phyloP scores from a whole-genome alignment of 164 flowering plant genomes.

The Stephania japonica region DNA sequence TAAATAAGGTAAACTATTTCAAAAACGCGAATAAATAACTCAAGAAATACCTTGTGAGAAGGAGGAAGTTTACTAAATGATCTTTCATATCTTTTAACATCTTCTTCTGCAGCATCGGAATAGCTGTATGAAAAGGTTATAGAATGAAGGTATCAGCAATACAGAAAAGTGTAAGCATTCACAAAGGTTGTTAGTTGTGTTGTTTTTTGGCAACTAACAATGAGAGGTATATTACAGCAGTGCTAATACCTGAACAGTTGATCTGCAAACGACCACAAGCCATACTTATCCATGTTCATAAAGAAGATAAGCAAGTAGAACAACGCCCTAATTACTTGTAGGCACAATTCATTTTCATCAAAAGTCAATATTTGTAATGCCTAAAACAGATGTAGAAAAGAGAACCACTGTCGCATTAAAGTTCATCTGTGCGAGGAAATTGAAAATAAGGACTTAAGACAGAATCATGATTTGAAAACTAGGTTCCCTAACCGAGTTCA shows the following conservation, averaged over 20 bases:
- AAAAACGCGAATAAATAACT: neutral
- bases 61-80: constrained; percentile 66
- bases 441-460: neutral
- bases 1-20: neutral
- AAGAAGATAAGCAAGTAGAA: no score
- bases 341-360: neutral
- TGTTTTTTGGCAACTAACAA: neutral
- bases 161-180: neutral
- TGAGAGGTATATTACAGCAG: neutral
- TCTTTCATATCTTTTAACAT: constrained; percentile 72
- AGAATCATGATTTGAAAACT: neutral
- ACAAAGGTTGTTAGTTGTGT: neutral
- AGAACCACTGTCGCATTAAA: no score
- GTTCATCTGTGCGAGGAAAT: neutral
- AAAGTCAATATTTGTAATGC: no score
- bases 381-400: neutral
- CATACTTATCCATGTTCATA: neutral
- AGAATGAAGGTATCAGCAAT: neutral
- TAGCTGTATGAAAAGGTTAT: constrained; percentile 39
- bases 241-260: neutral
- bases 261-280: neutral
- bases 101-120: constrained; percentile 81
- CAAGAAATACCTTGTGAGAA: constrained; percentile 59
- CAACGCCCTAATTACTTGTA: no score
- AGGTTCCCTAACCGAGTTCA: neutral